Evolutionary conservation across 2,329 filamentous ascomycete genomes (phyloP).

Genomic region (Fusarium sp.): DNA sequence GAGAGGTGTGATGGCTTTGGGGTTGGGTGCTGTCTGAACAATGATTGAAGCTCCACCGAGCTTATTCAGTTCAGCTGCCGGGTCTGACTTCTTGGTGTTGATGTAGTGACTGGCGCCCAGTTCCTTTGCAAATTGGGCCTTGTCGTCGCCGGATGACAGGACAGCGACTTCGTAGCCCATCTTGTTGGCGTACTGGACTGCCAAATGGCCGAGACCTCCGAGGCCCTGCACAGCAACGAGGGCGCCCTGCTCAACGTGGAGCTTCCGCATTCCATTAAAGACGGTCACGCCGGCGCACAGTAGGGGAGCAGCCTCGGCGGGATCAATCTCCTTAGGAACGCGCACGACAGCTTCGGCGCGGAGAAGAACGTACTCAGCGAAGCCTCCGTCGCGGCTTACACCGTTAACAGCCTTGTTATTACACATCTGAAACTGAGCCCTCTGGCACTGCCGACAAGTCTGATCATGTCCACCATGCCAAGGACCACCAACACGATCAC

Average conservation of each 20-base stretch:
- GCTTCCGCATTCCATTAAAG: slow-evolving; percentile 66
- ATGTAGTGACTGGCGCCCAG: slow-evolving; percentile 57
- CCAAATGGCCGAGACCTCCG: slow-evolving; percentile 78
- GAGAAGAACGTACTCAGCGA: slow-evolving; percentile 68
- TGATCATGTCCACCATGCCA: slow-evolving; percentile 63
- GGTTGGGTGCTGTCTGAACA: slow-evolving; percentile 68
- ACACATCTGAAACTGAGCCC: slow-evolving; percentile 73
- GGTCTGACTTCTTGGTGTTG: slow-evolving; percentile 61
- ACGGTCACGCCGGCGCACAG: slow-evolving; percentile 72
- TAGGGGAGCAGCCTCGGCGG: slow-evolving; percentile 63
- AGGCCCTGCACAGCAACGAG: slow-evolving; percentile 70
- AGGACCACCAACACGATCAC: slow-evolving; percentile 68
- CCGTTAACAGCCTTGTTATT: slow-evolving; percentile 69
- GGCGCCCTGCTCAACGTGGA: slow-evolving; percentile 60
- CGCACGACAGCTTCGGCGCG: slow-evolving; percentile 66
- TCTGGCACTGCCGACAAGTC: slow-evolving; percentile 68
- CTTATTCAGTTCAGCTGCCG: slow-evolving; percentile 57
- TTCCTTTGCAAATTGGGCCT: slow-evolving; percentile 69
- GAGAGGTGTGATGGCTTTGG: slow-evolving; percentile 61
- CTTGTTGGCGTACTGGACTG: slow-evolving; percentile 75
- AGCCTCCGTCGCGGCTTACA: slow-evolving; percentile 71
- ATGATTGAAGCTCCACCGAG: slow-evolving; percentile 69
- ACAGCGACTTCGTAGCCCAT: slow-evolving; percentile 79
- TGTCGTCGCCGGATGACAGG: slow-evolving; percentile 69
- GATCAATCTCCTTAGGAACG: slow-evolving; percentile 61